phyloP scores from a whole-genome alignment of 2,329 filamentous ascomycete species.

The Nemania sp. region DNA sequence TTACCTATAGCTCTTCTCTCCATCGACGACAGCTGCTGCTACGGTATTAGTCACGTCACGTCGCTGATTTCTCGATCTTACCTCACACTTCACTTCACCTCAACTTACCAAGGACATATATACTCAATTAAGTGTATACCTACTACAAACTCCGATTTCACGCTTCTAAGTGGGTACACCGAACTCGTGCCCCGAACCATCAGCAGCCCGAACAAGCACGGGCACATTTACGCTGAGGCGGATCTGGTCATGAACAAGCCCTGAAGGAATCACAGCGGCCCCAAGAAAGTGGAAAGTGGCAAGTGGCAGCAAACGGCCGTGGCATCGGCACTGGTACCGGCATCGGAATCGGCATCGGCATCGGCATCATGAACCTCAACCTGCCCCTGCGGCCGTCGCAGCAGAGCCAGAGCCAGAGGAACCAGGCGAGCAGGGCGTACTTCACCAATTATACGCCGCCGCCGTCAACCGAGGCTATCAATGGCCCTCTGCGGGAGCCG shows the following conservation, averaged over 20 bases:
- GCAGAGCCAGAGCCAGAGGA: slow-evolving; percentile 53
- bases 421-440: slow-evolving; percentile 59
- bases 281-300: slow-evolving; percentile 9
- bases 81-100: no score
- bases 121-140: no score
- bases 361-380: slow-evolving; percentile 51
- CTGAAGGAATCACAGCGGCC: slow-evolving; percentile 14
- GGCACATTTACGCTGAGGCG: no score
- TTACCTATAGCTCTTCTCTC: slow-evolving; percentile 7
- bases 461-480: slow-evolving; percentile 64
- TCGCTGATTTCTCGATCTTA: no score
- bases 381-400: slow-evolving; percentile 54
- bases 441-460: slow-evolving; percentile 59
- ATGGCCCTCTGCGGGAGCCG: slow-evolving; percentile 62
- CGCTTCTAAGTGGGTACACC: neutral
- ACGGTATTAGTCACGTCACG: slow-evolving; percentile 1
- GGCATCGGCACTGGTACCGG: no score
- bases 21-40: no score
- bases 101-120: no score
- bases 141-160: no score
- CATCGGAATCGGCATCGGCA: no score
- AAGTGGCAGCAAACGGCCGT: no score
- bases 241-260: slow-evolving; percentile 21
- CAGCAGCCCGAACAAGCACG: no score
- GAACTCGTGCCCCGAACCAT: neutral